These are phyloP conservation scores for Actinomucor elegans DNA, from an alignment of 371 early-diverging fungal genomes.

Conservation along the genomic window DNA sequence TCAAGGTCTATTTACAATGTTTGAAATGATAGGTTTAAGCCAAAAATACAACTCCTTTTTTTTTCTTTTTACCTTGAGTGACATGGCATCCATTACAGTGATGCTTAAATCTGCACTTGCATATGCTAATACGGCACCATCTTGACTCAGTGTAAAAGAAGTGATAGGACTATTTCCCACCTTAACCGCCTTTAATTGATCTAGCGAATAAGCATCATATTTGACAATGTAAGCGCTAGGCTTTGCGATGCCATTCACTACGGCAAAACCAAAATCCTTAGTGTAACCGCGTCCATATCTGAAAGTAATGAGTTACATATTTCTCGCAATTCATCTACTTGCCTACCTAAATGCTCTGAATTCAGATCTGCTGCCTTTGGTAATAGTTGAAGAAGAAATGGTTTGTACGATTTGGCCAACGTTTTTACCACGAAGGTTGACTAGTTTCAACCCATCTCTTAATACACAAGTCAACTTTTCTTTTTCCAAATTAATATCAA, in stretches of 20 bases:
- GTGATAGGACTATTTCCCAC: conserved; percentile 41
- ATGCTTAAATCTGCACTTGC: conserved; percentile 59
- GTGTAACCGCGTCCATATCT: conserved; percentile 55
- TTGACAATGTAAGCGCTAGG: conserved; percentile 30
- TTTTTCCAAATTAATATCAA: conserved; percentile 59
- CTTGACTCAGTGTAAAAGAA: conserved; percentile 44
- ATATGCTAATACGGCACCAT: conserved; percentile 61
- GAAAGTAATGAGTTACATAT: no score
- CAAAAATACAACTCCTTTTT: background rate
- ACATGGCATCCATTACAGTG: conserved; percentile 51
- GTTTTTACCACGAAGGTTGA: conserved; percentile 48
- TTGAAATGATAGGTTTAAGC: no score
- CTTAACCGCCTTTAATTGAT: conserved; percentile 18
- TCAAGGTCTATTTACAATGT: conserved; percentile 21
- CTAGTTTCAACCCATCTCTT: conserved; percentile 46
- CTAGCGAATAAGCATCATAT: conserved; percentile 43
- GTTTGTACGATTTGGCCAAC: conserved; percentile 58
- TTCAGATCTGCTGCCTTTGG: conserved; percentile 45
- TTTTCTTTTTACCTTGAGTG: conserved; percentile 58
- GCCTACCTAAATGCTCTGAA: conserved; percentile 55
- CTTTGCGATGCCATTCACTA: conserved; percentile 29
- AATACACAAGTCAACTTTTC: conserved; percentile 50
- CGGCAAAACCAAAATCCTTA: conserved; percentile 42
- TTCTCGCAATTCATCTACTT: no score
- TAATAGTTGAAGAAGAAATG: conserved; percentile 47